These are phyloP conservation scores for Theileria sp. DNA, from an alignment of 169 alveolate genomes.

Conservation along the genomic window DNA sequence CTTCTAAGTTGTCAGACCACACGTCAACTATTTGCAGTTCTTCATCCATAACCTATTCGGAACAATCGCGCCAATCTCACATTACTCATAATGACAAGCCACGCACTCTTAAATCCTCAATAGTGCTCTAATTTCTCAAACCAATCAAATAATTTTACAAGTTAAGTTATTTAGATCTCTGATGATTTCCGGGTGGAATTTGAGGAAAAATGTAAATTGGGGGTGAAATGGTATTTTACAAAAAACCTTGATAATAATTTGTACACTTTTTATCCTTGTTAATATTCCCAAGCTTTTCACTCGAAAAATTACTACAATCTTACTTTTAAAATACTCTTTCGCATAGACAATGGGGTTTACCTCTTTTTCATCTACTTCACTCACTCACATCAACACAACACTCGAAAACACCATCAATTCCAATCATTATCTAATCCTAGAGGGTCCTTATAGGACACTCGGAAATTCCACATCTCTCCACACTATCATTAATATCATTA, in stretches of 20 bases:
- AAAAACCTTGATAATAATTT: not conserved
- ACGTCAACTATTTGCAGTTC: constrained; percentile 82
- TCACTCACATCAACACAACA: too few species aligned
- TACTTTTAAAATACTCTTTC: not conserved
- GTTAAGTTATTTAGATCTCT: too few species aligned
- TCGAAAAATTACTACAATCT: not conserved
- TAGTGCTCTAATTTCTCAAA: too few species aligned
- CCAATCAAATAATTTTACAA: too few species aligned
- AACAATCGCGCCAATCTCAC: constrained; percentile 15
- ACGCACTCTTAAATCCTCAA: not conserved
- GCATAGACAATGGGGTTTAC: constrained; percentile 30
- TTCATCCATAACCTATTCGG: constrained; percentile 72
- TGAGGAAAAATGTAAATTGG: not conserved
- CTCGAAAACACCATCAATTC: not conserved
- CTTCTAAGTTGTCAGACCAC: constrained; percentile 86
- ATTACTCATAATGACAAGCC: not conserved
- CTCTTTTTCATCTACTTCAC: too few species aligned
- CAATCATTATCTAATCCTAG: too few species aligned
- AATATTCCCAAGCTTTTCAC: not conserved
- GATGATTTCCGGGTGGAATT: too few species aligned
- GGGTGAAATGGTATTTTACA: not conserved
- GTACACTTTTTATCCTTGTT: not conserved
- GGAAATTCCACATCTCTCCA: too few species aligned
- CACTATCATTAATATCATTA: too few species aligned
- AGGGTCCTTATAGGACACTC: too few species aligned